Evolutionary conservation across 768 basidiomycete genomes (phyloP).

Genomic region (Tephrocybe rancida): DNA sequence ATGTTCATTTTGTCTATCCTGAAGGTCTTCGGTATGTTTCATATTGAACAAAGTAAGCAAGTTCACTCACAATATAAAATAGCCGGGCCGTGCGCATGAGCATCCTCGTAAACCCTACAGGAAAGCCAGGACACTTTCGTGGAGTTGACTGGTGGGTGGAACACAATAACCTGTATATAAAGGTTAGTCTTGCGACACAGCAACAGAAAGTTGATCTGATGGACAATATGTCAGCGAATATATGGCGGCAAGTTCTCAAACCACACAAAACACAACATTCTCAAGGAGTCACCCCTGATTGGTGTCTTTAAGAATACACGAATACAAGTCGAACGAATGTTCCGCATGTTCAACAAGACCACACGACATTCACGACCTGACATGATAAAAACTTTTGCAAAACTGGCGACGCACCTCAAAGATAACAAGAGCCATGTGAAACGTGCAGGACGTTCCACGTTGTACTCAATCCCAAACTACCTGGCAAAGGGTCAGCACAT

Average conservation of each 20-base stretch:
- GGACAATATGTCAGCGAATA: background rate
- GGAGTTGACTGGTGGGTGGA: conserved; percentile 34
- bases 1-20: no score
- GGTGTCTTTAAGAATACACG: conserved; percentile 26
- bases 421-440: background rate
- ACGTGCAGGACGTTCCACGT: background rate
- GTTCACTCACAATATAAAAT: no score
- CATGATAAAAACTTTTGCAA: conserved; percentile 24
- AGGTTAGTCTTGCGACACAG: conserved; percentile 32
- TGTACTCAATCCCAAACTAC: background rate
- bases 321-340: conserved; percentile 22
- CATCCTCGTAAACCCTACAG: conserved; percentile 32
- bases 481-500: background rate
- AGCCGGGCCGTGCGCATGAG: conserved; percentile 14
- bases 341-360: conserved; percentile 22
- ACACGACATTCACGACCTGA: conserved; percentile 24
- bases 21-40: no score
- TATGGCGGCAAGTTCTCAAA: conserved; percentile 32
- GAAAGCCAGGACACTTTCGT: conserved; percentile 23
- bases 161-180: conserved; percentile 30
- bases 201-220: background rate
- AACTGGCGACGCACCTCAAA: background rate
- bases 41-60: no score
- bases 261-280: conserved; percentile 26
- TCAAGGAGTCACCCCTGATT: conserved; percentile 34